Evolutionary conservation across 1,139 yeast species (phyloP).

Genomic region (Kodamaea sp.): DNA sequence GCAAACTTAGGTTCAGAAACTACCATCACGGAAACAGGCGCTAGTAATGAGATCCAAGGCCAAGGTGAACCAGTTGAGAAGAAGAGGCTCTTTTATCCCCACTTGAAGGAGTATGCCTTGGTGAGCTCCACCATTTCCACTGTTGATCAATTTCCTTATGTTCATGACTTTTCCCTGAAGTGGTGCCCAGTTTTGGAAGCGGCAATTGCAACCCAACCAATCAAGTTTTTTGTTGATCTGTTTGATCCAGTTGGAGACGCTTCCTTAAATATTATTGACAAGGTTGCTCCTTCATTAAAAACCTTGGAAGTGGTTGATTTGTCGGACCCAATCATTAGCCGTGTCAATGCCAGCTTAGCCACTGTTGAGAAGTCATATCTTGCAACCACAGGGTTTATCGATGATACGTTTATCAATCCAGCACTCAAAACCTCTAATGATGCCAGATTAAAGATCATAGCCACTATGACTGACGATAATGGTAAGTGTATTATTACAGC

Average conservation of each 20-base stretch:
- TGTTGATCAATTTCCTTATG: conserved; percentile 22
- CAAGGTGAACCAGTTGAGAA: neutral
- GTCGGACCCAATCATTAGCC: conserved; percentile 45
- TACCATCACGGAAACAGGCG: too few relatives aligned
- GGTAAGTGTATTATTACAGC: conserved; percentile 23
- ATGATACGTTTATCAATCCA: conserved; percentile 37
- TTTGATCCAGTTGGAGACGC: conserved; percentile 34
- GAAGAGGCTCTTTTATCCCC: too few relatives aligned
- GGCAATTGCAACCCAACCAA: conserved; percentile 26
- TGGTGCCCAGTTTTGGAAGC: conserved; percentile 11
- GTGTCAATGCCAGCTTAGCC: conserved; percentile 36
- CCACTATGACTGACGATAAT: conserved; percentile 3
- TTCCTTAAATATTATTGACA: conserved; percentile 38
- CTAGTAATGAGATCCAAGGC: too few relatives aligned
- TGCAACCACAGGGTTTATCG: conserved; percentile 4
- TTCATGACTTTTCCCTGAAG: conserved; percentile 18
- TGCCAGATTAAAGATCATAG: conserved; percentile 37
- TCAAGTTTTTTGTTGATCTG: conserved; percentile 25
- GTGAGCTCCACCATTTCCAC: conserved; percentile 20
- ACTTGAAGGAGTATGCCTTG: conserved; percentile 28
- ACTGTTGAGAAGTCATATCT: conserved; percentile 12
- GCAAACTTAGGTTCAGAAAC: neutral
- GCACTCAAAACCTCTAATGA: conserved; percentile 38
- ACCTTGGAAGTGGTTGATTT: conserved; percentile 41
- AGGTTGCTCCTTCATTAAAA: conserved; percentile 36